Base-by-base conservation (phyloP, 495 filamentous ascomycete genomes). In the Penicillium antarcticum region DNA sequence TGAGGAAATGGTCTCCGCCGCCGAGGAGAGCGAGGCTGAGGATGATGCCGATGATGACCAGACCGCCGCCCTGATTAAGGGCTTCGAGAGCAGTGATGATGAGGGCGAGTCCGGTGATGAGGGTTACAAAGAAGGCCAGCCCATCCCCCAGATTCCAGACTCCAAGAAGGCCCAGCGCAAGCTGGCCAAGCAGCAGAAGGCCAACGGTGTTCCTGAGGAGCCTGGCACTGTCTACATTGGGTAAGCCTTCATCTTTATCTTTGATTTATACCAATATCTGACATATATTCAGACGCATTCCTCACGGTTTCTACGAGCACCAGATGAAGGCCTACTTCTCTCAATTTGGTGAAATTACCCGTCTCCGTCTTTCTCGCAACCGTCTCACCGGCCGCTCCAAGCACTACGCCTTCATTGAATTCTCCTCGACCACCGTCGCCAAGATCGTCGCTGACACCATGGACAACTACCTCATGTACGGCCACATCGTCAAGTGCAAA, bases 381-480 rank as follows among this genome's bases (percentile, higher is more conserved):
- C 85, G 82, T 58, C 85, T 86, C 65, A 97, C 91, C 18, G 94
- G 95, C 44, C 78, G 80, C 33, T 88, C 85, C 58, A 92, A 89
- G 72, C 94, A 97, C 76, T 94, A 87, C 61, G 94, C 90, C 8
- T 97, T 96, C 67, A 78, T 98, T 58, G 89, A 97, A 66, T 98
- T 98, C 64, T 77, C 80, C 17, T 86, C 84, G 39, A 66, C 74
- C 34, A 80, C 84, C 23, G 92, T 95, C 23, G 92, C 92, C 48
- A 82, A 88, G 62, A 89, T 97, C 55, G 94, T 92, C 41, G 86
- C 88, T 13, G 85, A 86, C 57, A 96, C 94, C 2, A 98, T 97
- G 95, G 81, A 97, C 73, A 96, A 94, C 72, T 98, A 98, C 66
- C 85, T 97, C 13, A 80, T 98, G 61, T 97, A 94, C 68, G 87